Evolutionary conservation across 768 basidiomycete genomes (phyloP), one percentile per base, ranked within the genome.

Genomic region (Tricholoma flavovirens): DNA sequence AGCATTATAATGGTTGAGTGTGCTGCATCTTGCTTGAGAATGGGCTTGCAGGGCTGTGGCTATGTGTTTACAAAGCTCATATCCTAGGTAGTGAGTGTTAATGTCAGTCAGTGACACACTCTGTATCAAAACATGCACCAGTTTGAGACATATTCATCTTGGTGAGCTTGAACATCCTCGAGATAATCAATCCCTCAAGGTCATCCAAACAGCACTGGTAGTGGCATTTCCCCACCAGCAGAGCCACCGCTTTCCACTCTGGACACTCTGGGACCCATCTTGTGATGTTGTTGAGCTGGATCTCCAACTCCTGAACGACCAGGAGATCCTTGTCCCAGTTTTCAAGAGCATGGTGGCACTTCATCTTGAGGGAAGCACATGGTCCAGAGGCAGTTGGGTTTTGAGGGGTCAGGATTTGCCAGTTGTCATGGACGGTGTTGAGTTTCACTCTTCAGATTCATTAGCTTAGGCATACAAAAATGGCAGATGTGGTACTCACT

Each of bases 71-170:
- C 55, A 14, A 8, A 59, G 55, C 22, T 59, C 56, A 33, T 66
- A 56, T 1, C 56, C 53, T 57, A 38, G 36, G 12, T 38, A 38
- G 19, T 55, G 15, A 26, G 10, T n/a, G 15, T 46, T 32, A 14
- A 32, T 21, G 12, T 38, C 19, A 32, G 15, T 17, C 14, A 21
- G 26, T n/a, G 33, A 15, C 51, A 36, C 11, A 35, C 62, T 22
- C 50, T 40, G 30, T 32, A 6, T 48, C 26, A 53, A 52, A 7
- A 12, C n/a, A 40, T 17, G 17, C 55, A 72, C 69, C 68, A 8
- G 70, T 69, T 6, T 60, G 56, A 3, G 65, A 64, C 55, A 64
- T 59, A 50, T 67, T 67, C 60, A 65, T 64, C 51, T 67, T 67
- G 2, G 59, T 59, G 1, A 69, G 59, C 53, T 69, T 62, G 57